Evolutionary conservation across 345 rosid genomes (phyloP).

Genomic region (Arabidopsis arenosa): DNA sequence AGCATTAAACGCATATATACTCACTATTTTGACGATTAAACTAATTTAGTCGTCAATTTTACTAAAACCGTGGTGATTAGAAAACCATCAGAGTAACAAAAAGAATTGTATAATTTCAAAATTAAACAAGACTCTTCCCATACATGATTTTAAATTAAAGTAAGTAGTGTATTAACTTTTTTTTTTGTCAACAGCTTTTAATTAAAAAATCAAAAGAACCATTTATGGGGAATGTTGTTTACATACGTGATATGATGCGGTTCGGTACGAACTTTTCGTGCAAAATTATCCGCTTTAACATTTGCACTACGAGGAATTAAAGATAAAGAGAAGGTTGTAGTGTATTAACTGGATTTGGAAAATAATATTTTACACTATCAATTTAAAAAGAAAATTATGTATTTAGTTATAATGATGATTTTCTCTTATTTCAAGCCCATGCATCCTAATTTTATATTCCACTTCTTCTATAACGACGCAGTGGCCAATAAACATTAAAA

Average conservation of each 20-base stretch:
- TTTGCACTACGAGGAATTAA: no score
- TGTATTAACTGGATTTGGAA: background rate
- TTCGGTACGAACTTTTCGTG: no score
- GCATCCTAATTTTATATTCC: slow-evolving; percentile 18
- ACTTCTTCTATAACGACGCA: background rate
- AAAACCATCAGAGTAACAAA: background rate
- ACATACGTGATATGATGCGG: no score
- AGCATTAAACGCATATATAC: background rate
- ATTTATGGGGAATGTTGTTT: no score
- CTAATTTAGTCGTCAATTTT: background rate
- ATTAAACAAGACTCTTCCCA: no score
- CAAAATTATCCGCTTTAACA: no score
- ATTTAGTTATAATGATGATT: background rate
- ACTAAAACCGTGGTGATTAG: background rate
- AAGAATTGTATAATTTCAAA: background rate
- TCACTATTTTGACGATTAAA: background rate
- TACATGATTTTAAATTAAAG: background rate
- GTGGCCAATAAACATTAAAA: background rate
- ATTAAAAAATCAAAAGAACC: no score
- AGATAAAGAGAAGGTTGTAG: no score
- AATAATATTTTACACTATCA: no score
- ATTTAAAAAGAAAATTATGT: background rate
- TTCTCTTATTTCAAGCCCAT: slow-evolving; percentile 20
- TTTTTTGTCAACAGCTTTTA: no score
- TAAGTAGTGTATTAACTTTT: background rate